A percentile compares a stretch with the other conserved stretches of the same genome.
These are phyloP conservation scores for Marasmius fiardii DNA, from an alignment of 1,284 basidiomycete species.

Conservation along the genomic window DNA sequence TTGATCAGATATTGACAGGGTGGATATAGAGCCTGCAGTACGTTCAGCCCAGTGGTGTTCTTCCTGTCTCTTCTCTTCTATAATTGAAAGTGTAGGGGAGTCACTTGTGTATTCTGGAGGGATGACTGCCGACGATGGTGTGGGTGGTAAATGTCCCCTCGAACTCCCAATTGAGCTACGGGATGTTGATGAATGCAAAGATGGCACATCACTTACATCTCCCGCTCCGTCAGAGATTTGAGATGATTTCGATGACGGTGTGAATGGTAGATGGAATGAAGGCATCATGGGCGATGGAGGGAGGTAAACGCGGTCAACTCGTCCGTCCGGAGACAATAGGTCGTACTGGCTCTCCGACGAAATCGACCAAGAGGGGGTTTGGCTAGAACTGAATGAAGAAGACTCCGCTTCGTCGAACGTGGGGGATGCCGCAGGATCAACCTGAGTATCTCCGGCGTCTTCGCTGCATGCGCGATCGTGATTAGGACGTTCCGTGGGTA, in stretches of 20 bases:
- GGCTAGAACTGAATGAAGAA: background rate
- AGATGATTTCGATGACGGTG: constrained; percentile 18
- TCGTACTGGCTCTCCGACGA: constrained; percentile 27
- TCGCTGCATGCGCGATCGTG: constrained; percentile 13
- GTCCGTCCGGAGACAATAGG: constrained; percentile 15
- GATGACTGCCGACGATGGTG: constrained; percentile 3
- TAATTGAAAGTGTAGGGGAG: constrained; percentile 22
- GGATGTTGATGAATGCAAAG: constrained; percentile 39
- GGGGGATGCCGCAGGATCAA: constrained; percentile 6
- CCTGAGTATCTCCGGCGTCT: constrained; percentile 1
- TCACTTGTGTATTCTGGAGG: constrained; percentile 5
- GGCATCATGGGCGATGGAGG: constrained; percentile 22
- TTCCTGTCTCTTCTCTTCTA: constrained; percentile 20
- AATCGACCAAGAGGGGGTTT: background rate
- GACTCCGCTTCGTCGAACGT: background rate
- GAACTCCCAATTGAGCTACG: constrained; percentile 35
- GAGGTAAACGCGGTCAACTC: constrained; percentile 26
- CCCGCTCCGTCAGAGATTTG: constrained; percentile 18
- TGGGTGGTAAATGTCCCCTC: constrained; percentile 29
- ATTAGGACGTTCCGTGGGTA: constrained; percentile 8
- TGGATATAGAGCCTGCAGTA: background rate
- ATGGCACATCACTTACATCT: constrained; percentile 42
- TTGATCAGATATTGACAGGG: background rate
- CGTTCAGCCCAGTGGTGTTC: constrained; percentile 4
- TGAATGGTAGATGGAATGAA: constrained; percentile 20